A percentile compares a stretch with the other conserved stretches of the same genome.
Conservation (phyloP, 371 early-diverging fungal genomes). For the Dinochytrium kinnereticum region DNA sequence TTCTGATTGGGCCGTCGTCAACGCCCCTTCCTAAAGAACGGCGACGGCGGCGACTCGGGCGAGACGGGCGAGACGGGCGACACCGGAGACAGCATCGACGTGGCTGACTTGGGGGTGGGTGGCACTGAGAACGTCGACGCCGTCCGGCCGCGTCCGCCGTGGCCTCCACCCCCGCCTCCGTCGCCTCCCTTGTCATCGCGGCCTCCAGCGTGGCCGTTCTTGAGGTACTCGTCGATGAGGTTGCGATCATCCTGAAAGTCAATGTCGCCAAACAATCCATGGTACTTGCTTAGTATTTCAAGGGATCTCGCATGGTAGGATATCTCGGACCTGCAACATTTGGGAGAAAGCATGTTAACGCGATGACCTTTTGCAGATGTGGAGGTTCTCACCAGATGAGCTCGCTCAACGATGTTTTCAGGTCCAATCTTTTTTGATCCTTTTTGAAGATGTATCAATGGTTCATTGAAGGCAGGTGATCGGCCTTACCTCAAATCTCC, state of each 20-base stretch:
- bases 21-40: neutral
- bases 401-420: constrained; percentile 34
- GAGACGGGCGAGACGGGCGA: neutral
- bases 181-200: too few species aligned
- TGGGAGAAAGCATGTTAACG: neutral
- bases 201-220: neutral
- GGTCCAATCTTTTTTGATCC: constrained; percentile 32
- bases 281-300: constrained; percentile 29
- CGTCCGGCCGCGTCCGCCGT: too few species aligned
- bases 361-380: neutral
- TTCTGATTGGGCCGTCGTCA: neutral
- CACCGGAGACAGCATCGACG: neutral
- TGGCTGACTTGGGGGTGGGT: neutral
- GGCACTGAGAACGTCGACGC: too few species aligned
- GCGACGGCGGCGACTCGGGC: neutral
- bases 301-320: constrained; percentile 32
- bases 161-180: too few species aligned
- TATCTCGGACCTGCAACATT: constrained; percentile 32
- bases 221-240: neutral
- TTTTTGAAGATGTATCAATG: neutral
- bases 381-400: constrained; percentile 26
- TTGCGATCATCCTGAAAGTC: constrained; percentile 18
- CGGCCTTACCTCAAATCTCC: constrained; percentile 32
- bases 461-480: neutral
- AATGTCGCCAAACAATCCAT: constrained; percentile 19